Base-by-base conservation (phyloP, 2,329 filamentous ascomycete species). In the Macroventuria anomochaeta region DNA sequence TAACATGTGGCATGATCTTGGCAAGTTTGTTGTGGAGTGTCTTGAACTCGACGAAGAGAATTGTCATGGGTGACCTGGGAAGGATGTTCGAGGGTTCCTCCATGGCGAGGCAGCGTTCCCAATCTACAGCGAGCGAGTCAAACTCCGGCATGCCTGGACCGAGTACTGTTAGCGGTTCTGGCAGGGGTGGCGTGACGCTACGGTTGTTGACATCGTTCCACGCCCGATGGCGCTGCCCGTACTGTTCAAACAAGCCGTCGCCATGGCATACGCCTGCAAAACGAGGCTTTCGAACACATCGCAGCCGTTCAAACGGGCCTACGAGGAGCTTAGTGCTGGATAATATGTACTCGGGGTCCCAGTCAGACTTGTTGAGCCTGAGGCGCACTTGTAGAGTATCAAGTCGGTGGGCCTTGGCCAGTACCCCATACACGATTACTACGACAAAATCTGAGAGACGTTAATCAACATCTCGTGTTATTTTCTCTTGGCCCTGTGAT, bases 11-110 rank as follows among this genome's bases (percentile, higher is more conserved):
- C 0, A 69, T 50, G 7, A 64, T 41, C 8, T 20, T 39, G 5
- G 55, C 40, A 6, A 73, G 54, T 12, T 65, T 61, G 8, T 53
- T 61, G 39, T 72, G 70, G 40, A 72, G 72, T 18, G 65, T 52
- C 29, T 70, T 73, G 54, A 74, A 69, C n/a, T 66, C 61, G 2
- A 62, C 63, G 51, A 74, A 74, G 64, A 74, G 71, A 17, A 43
- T 42, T 4, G 59, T 57, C 37, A 74, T 67, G 1, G 68, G 64
- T 0, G 69, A 56, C 15, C 67, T 66, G 8, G 43, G 41, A 0
- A 59, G 46, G 8, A 66, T 31, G 1, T 59, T 42, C 0, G 37
- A 31, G 5, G 57, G 25, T 18, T 53, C 53, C 5, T 28, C 44
- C 3, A 52, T 50, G 1, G 65, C 53, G 3, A 72, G 46, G 15